These are phyloP conservation scores for Tetrahymena borealis DNA, from an alignment of 73 alveolate genomes.

Conservation along the genomic window DNA sequence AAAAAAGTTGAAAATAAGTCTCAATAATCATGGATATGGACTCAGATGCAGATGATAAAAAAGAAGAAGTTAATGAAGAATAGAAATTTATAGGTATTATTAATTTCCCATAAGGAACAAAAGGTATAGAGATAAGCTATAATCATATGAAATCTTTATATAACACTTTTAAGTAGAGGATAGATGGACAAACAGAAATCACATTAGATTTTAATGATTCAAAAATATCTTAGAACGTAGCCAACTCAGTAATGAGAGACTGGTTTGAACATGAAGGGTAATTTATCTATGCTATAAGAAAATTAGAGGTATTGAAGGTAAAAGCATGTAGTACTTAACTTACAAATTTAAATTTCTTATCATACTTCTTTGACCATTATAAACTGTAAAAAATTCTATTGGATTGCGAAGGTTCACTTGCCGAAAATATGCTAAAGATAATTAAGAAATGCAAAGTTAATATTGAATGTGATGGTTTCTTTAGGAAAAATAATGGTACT, in stretches of 20 bases:
- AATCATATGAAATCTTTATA: too few species aligned
- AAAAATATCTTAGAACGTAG: not conserved
- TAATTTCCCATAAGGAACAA: too few species aligned
- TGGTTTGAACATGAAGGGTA: not conserved
- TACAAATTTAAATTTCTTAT: not conserved
- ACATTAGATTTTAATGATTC: not conserved
- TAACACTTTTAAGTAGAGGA: too few species aligned
- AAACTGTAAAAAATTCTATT: not conserved
- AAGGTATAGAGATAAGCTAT: too few species aligned
- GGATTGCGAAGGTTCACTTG: not conserved
- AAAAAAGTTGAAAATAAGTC: too few species aligned
- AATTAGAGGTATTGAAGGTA: not conserved
- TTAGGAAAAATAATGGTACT: not conserved
- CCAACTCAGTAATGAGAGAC: not conserved
- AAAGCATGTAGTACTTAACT: not conserved
- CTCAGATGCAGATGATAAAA: too few species aligned
- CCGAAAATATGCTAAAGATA: not conserved
- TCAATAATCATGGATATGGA: too few species aligned
- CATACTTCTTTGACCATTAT: not conserved
- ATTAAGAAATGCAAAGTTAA: not conserved
- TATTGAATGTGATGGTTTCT: not conserved
- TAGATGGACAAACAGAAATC: too few species aligned
- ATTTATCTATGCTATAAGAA: not conserved
- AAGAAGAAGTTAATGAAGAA: too few species aligned
- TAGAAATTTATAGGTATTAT: too few species aligned